phyloP scores from a whole-genome alignment of 768 basidiomycete genomes.

The Royoungia palumana region DNA sequence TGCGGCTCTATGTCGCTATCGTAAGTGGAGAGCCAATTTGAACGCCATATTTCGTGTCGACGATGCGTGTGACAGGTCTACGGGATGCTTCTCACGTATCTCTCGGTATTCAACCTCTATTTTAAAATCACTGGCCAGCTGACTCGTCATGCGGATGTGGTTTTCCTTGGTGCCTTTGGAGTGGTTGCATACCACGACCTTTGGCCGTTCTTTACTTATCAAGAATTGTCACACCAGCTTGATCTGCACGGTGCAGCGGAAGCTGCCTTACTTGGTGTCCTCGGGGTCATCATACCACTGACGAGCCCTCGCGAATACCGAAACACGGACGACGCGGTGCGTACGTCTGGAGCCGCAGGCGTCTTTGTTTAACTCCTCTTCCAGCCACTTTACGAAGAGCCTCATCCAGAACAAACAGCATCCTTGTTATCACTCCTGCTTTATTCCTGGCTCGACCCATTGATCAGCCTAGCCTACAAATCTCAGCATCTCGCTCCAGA shows the following conservation, averaged over 20 bases:
- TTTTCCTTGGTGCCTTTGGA: constrained; percentile 4
- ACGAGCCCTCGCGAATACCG: constrained; percentile 1
- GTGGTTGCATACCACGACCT: constrained; percentile 1
- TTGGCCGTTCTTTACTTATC: constrained; percentile 9
- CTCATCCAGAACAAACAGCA: constrained; percentile 40
- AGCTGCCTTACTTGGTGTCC: background rate
- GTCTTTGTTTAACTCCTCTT: constrained; percentile 5
- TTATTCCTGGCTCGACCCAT: constrained; percentile 52
- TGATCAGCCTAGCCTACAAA: constrained; percentile 41
- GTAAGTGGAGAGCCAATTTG: background rate
- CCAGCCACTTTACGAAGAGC: constrained; percentile 1
- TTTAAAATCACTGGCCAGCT: background rate
- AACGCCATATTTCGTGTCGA: background rate
- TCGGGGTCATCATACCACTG: constrained; percentile 8
- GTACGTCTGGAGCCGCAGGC: background rate
- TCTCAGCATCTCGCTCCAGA: constrained; percentile 41
- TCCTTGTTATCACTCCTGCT: constrained; percentile 34
- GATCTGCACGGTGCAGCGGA: background rate
- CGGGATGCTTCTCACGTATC: constrained; percentile 3
- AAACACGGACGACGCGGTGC: background rate
- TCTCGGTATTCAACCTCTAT: background rate
- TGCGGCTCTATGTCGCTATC: background rate
- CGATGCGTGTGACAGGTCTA: background rate
- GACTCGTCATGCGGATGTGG: constrained; percentile 14
- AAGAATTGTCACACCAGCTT: background rate